Percentiles rank a stretch among this genome's conserved stretches.
Conservation (phyloP, 106 monocot genomes). For the Alisma plantagoaquatica region DNA sequence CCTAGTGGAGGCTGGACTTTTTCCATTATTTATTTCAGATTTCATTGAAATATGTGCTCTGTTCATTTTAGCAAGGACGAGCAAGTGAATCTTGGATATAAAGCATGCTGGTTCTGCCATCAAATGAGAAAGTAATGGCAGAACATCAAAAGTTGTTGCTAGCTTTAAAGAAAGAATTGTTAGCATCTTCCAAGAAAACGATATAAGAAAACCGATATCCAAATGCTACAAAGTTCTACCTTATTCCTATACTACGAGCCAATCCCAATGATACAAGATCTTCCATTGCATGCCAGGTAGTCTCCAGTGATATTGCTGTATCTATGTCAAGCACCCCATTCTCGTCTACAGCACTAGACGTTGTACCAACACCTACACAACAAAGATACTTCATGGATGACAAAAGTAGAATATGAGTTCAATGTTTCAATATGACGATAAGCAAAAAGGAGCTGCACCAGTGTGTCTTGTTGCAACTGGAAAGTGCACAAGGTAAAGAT, state of each 20-base stretch:
- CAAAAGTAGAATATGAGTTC: background rate
- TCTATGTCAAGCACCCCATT: slow-evolving; percentile 89
- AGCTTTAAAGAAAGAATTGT: no score
- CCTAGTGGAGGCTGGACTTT: no score
- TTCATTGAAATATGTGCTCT: no score
- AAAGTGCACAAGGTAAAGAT: slow-evolving; percentile 95
- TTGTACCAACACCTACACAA: slow-evolving; percentile 62
- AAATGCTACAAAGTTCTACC: no score
- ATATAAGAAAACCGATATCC: no score
- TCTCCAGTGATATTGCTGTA: slow-evolving; percentile 84
- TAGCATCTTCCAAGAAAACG: no score
- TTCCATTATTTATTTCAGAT: no score
- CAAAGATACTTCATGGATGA: background rate
- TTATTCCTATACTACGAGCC: slow-evolving; percentile 90
- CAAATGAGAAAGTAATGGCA: no score
- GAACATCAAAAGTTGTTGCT: no score
- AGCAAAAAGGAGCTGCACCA: slow-evolving; percentile 21
- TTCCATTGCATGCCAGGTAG: slow-evolving; percentile 99
- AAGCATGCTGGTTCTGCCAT: no score
- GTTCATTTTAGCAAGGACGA: no score
- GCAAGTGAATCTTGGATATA: no score
- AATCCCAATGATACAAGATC: slow-evolving; percentile 69
- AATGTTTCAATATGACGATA: background rate
- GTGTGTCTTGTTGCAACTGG: slow-evolving; percentile 81
- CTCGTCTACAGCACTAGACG: slow-evolving; percentile 76